These are phyloP conservation scores for Glaciozyma antarctica DNA, from an alignment of 768 basidiomycete genomes.

Conservation along the genomic window DNA sequence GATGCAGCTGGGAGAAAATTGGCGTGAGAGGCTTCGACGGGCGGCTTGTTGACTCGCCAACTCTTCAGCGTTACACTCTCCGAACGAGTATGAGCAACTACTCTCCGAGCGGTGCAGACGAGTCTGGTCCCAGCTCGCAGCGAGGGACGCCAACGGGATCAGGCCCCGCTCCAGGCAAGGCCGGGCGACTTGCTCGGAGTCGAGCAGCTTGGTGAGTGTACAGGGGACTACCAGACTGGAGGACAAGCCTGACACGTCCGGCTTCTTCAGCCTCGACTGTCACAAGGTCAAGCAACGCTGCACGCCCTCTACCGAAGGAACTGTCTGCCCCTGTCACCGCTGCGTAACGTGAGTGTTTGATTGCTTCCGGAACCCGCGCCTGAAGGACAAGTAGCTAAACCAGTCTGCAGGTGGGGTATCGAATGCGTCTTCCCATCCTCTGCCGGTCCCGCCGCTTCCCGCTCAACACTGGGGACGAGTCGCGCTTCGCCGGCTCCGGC, in stretches of 20 bases:
- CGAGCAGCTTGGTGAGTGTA: background rate
- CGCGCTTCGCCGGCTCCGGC: background rate
- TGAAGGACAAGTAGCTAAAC: background rate
- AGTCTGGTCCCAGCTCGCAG: background rate
- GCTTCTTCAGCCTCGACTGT: background rate
- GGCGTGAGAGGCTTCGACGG: no score
- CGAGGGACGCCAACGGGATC: background rate
- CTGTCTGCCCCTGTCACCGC: slow-evolving; percentile 23
- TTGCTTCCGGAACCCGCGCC: no score
- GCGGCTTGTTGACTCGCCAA: no score
- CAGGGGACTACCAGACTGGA: background rate
- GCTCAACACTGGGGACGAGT: background rate
- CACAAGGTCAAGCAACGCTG: slow-evolving; percentile 26
- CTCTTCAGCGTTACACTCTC: no score
- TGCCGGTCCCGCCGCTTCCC: slow-evolving; percentile 6
- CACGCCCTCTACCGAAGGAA: slow-evolving; percentile 27
- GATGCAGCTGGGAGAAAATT: no score
- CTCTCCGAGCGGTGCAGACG: background rate
- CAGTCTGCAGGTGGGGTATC: slow-evolving; percentile 11
- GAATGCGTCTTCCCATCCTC: slow-evolving; percentile 27
- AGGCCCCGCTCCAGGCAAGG: background rate
- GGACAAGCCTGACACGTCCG: background rate
- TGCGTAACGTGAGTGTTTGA: slow-evolving; percentile 18
- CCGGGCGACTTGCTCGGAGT: background rate
- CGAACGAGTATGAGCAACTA: no score